phyloP scores from a whole-genome alignment of 2,329 filamentous ascomycete genomes.

The Chalara sp. region DNA sequence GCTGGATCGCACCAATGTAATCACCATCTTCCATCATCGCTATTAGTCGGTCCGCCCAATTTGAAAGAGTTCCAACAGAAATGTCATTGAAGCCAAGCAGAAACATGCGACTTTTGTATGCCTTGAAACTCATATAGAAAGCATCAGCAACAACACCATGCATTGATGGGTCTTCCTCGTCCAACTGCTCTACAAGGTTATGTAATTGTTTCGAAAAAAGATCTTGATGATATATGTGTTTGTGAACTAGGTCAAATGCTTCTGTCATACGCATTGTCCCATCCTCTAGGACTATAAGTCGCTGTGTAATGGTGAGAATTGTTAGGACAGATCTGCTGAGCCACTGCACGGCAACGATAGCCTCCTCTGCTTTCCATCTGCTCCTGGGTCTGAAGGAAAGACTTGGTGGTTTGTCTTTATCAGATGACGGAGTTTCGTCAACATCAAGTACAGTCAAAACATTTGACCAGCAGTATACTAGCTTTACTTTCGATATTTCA shows the following conservation, averaged over 20 bases:
- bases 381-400: slow-evolving; percentile 77
- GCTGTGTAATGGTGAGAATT: slow-evolving; percentile 88
- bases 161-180: slow-evolving; percentile 82
- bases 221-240: slow-evolving; percentile 87
- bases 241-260: slow-evolving; percentile 84
- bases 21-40: slow-evolving; percentile 96
- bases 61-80: slow-evolving; percentile 84
- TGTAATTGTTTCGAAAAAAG: slow-evolving; percentile 85
- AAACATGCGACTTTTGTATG: slow-evolving; percentile 91
- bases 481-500: slow-evolving; percentile 71
- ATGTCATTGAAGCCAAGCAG: slow-evolving; percentile 90
- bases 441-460: slow-evolving; percentile 91
- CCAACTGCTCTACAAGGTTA: slow-evolving; percentile 75
- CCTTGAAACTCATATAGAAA: slow-evolving; percentile 95
- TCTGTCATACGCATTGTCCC: slow-evolving; percentile 85
- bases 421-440: slow-evolving; percentile 60
- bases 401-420: slow-evolving; percentile 70
- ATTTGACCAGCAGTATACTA: slow-evolving; percentile 98
- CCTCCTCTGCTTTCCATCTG: slow-evolving; percentile 88
- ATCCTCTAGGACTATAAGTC: slow-evolving; percentile 88
- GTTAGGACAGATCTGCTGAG: slow-evolving; percentile 87
- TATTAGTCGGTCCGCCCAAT: slow-evolving; percentile 92
- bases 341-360: slow-evolving; percentile 96
- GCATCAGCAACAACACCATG: slow-evolving; percentile 95
- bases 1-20: slow-evolving; percentile 81